phyloP scores from a whole-genome alignment of 163 green algal species.

The Chloromonas sp. region DNA sequence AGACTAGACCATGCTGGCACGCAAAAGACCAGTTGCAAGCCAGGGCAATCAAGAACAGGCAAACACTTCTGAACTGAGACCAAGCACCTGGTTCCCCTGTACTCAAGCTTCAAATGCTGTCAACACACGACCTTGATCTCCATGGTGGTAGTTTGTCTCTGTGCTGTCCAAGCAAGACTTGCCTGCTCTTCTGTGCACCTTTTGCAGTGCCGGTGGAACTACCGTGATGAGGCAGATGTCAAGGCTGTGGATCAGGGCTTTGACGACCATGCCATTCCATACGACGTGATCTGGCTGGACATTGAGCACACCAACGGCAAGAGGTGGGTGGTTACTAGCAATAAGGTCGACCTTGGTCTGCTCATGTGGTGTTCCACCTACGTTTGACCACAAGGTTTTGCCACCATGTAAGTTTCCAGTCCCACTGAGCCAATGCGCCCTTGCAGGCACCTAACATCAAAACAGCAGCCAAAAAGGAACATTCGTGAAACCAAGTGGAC shows the following conservation, averaged over 20 bases:
- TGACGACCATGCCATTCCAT: conserved; percentile 89
- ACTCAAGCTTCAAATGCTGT: too few species aligned
- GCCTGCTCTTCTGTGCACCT: not conserved
- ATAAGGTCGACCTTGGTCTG: not conserved
- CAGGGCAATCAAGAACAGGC: not conserved
- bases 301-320: conserved; percentile 99
- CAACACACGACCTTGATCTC: too few species aligned
- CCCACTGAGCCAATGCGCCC: not conserved
- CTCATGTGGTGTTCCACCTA: not conserved
- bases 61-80: not conserved
- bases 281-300: conserved; percentile 98
- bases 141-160: too few species aligned
- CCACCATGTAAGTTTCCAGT: not conserved
- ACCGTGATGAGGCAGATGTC: conserved; percentile 57
- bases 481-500: too few species aligned
- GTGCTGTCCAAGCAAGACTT: too few species aligned
- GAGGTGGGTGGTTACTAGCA: conserved; percentile 23
- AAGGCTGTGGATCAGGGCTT: conserved; percentile 60
- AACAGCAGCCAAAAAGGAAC: too few species aligned
- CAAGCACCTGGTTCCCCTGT: too few species aligned
- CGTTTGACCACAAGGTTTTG: not conserved
- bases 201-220: conserved; percentile 62
- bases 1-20: not conserved
- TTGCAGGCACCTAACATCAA: not conserved
- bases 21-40: not conserved